phyloP scores from a whole-genome alignment of 345 rosid genomes.

The Rhizophora mangle region DNA sequence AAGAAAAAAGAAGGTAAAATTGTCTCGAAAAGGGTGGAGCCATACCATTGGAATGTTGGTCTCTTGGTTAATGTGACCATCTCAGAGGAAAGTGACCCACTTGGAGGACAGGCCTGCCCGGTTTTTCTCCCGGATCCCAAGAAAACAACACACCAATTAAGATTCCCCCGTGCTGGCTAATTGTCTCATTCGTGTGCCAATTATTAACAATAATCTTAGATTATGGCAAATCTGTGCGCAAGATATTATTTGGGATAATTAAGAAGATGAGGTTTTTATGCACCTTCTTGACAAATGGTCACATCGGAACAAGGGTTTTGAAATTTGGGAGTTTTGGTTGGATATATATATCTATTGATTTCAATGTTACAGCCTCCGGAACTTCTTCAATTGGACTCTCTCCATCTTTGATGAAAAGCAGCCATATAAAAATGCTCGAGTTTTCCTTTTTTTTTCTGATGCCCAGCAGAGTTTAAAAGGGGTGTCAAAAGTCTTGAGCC shows the following conservation, averaged over 20 bases:
- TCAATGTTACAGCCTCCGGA: not conserved
- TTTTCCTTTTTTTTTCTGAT: constrained; percentile 8
- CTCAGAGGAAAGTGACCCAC: constrained; percentile 35
- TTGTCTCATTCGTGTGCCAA: not conserved
- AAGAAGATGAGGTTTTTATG: not conserved
- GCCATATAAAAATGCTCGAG: not conserved
- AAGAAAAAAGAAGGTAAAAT: constrained; percentile 17
- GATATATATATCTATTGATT: not conserved
- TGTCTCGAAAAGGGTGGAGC: constrained; percentile 28
- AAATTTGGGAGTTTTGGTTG: not conserved
- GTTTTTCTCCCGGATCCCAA: constrained; percentile 25
- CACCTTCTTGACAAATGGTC: not conserved
- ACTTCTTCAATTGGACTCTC: not conserved
- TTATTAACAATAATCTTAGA: not conserved
- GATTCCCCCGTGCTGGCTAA: not conserved
- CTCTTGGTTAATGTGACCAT: constrained; percentile 31
- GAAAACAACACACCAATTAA: constrained; percentile 4
- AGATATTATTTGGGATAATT: not conserved
- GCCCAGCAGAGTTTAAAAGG: constrained; percentile 5
- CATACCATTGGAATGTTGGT: constrained; percentile 49
- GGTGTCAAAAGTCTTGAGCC: not conserved
- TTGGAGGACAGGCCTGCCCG: constrained; percentile 21
- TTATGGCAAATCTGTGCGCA: not conserved
- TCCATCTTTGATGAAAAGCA: constrained; percentile 3
- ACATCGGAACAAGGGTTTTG: not conserved